These are phyloP conservation scores for Metschnikowia rubicola DNA, from an alignment of 805 yeast species.

Conservation along the genomic window DNA sequence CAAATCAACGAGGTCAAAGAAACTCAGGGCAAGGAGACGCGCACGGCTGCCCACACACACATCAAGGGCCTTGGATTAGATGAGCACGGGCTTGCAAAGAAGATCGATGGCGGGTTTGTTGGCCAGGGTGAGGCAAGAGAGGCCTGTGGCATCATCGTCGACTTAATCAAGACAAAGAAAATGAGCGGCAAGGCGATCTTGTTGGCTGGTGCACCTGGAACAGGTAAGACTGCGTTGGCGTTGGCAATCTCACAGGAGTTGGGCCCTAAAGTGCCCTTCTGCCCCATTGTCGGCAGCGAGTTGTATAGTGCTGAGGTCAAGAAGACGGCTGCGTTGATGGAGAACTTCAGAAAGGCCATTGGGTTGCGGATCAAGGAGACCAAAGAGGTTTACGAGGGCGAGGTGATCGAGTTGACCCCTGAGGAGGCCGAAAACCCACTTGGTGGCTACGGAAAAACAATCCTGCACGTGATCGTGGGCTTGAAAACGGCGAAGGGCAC, in stretches of 20 bases:
- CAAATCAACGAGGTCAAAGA: conserved; percentile 76
- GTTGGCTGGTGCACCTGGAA: conserved; percentile 96
- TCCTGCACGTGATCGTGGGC: conserved; percentile 90
- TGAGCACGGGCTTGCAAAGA: conserved; percentile 81
- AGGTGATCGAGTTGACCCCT: conserved; percentile 91
- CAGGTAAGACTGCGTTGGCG: conserved; percentile 97
- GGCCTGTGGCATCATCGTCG: conserved; percentile 94
- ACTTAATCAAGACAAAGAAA: conserved; percentile 84
- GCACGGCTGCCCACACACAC: conserved; percentile 96
- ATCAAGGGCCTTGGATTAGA: conserved; percentile 93
- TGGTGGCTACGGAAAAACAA: conserved; percentile 97
- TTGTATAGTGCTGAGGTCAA: conserved; percentile 93
- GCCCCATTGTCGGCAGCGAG: conserved; percentile 95
- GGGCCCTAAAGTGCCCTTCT: conserved; percentile 96
- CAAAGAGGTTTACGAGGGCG: conserved; percentile 97
- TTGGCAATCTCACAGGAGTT: conserved; percentile 93
- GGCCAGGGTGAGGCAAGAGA: conserved; percentile 76
- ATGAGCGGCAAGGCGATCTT: conserved; percentile 95
- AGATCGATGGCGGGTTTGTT: conserved; percentile 83
- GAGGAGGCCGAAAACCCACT: conserved; percentile 95
- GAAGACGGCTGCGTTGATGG: conserved; percentile 95
- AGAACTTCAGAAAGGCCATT: conserved; percentile 92
- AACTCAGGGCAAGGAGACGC: conserved; percentile 46
- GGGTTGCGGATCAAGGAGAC: conserved; percentile 95
- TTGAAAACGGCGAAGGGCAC: conserved; percentile 90